phyloP scores from a whole-genome alignment of 805 yeast species.

The Yarrowia sp. region DNA sequence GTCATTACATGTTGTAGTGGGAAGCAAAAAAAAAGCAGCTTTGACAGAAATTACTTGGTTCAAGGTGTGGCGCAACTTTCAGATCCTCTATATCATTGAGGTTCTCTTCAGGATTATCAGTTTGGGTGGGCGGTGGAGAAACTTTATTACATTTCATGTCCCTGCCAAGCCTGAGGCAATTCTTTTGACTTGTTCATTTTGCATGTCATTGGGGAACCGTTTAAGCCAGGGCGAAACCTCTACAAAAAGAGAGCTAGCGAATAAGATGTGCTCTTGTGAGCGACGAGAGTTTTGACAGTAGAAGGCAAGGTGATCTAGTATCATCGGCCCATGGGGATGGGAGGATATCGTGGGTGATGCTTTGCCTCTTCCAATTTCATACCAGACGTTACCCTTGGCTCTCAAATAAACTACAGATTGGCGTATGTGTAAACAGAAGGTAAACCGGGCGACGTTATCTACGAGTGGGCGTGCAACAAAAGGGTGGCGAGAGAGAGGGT shows the following conservation, averaged over 20 bases:
- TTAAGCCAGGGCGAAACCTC: background rate
- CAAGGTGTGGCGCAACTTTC: background rate
- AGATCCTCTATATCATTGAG: background rate
- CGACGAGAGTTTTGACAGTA: background rate
- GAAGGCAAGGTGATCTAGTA: background rate
- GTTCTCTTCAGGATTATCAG: background rate
- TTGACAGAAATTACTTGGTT: no score
- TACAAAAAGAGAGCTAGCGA: slow-evolving; percentile 19
- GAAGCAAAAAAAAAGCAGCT: no score
- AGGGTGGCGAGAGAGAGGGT: slow-evolving; percentile 23
- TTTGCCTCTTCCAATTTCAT: no score
- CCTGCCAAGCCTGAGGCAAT: slow-evolving; percentile 39
- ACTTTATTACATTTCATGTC: slow-evolving; percentile 15
- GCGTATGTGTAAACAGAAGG: slow-evolving; percentile 35
- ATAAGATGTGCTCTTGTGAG: slow-evolving; percentile 8
- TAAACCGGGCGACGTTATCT: slow-evolving; percentile 3
- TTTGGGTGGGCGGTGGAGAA: slow-evolving; percentile 39
- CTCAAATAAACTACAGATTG: slow-evolving; percentile 19
- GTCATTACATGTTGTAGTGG: no score
- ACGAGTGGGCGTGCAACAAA: slow-evolving; percentile 18
- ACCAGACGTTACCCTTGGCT: slow-evolving; percentile 1
- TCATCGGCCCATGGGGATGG: no score
- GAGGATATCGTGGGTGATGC: no score
- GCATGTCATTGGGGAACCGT: slow-evolving; percentile 12
- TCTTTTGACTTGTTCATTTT: slow-evolving; percentile 18